These are phyloP conservation scores for Keithomyces neogunnii DNA, from an alignment of 2,329 filamentous ascomycete species.

Conservation along the genomic window DNA sequence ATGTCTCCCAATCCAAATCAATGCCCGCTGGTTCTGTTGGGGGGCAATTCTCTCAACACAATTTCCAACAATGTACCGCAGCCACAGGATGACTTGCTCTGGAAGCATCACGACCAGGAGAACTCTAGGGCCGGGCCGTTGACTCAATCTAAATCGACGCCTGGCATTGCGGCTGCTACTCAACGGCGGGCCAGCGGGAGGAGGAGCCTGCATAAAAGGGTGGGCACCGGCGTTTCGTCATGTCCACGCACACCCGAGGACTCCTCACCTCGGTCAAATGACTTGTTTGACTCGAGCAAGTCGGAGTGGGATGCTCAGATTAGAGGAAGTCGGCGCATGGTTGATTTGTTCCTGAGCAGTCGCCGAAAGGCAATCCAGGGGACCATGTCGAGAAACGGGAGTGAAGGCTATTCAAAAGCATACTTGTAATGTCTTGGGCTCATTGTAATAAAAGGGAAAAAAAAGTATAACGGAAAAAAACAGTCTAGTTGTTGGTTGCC, in stretches of 20 bases:
- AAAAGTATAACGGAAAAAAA: too few relatives aligned
- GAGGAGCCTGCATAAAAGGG: constrained; percentile 13
- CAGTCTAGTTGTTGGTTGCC: neutral
- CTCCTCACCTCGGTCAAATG: neutral
- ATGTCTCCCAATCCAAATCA: neutral
- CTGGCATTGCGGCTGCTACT: constrained; percentile 15
- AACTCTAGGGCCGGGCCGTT: constrained; percentile 11
- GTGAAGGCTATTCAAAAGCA: constrained; percentile 19
- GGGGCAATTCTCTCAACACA: constrained; percentile 18
- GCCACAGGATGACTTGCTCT: constrained; percentile 11
- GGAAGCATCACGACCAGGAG: constrained; percentile 13
- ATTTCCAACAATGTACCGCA: constrained; percentile 9
- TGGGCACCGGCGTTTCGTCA: neutral
- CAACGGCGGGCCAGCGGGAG: constrained; percentile 12
- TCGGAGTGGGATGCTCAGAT: constrained; percentile 22
- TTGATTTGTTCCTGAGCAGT: constrained; percentile 44
- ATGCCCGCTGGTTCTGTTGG: constrained; percentile 6
- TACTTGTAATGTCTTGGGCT: constrained; percentile 19
- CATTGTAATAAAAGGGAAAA: neutral
- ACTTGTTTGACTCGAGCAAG: neutral
- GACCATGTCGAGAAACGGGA: constrained; percentile 15
- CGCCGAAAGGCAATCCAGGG: constrained; percentile 33
- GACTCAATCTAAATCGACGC: constrained; percentile 21
- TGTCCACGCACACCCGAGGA: constrained; percentile 3
- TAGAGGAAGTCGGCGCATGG: constrained; percentile 41